These are phyloP conservation scores for Emergomyces orientalis DNA, from an alignment of 2,329 filamentous ascomycete genomes.

Conservation along the genomic window DNA sequence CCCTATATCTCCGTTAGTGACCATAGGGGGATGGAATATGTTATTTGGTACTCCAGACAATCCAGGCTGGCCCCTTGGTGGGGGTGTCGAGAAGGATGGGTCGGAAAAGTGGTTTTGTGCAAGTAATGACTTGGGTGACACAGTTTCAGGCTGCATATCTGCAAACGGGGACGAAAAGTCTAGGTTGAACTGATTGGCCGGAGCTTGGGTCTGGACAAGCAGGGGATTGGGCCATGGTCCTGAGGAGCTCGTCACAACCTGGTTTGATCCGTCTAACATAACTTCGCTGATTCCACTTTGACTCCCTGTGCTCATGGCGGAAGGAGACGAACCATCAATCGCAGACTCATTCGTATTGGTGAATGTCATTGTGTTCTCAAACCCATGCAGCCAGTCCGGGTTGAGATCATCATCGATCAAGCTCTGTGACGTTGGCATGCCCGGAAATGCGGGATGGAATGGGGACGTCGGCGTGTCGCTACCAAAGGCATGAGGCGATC, in stretches of 20 bases:
- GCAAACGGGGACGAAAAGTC: conserved; percentile 69
- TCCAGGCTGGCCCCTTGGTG: conserved; percentile 62
- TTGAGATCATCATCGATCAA: conserved; percentile 59
- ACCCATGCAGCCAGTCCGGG: conserved; percentile 76
- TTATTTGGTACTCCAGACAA: conserved; percentile 54
- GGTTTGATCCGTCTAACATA: conserved; percentile 70
- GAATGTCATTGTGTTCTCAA: conserved; percentile 68
- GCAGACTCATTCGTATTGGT: conserved; percentile 64
- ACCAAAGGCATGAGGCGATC: conserved; percentile 53
- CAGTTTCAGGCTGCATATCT: conserved; percentile 58
- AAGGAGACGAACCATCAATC: conserved; percentile 88
- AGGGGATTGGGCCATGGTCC: conserved; percentile 62
- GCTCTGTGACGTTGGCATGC: conserved; percentile 48
- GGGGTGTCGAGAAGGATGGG: conserved; percentile 69
- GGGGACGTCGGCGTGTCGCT: conserved; percentile 34
- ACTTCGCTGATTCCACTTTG: conserved; percentile 85
- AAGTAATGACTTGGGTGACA: conserved; percentile 67
- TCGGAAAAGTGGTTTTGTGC: conserved; percentile 61
- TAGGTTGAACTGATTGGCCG: conserved; percentile 59
- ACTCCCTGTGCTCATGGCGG: conserved; percentile 88
- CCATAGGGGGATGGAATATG: conserved; percentile 39
- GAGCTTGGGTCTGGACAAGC: conserved; percentile 59
- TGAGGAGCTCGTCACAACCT: conserved; percentile 46
- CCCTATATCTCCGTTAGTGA: conserved; percentile 30
- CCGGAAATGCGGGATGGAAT: conserved; percentile 39